phyloP scores from a whole-genome alignment of 345 rosid genomes.

The Citrus mangshanensis region DNA sequence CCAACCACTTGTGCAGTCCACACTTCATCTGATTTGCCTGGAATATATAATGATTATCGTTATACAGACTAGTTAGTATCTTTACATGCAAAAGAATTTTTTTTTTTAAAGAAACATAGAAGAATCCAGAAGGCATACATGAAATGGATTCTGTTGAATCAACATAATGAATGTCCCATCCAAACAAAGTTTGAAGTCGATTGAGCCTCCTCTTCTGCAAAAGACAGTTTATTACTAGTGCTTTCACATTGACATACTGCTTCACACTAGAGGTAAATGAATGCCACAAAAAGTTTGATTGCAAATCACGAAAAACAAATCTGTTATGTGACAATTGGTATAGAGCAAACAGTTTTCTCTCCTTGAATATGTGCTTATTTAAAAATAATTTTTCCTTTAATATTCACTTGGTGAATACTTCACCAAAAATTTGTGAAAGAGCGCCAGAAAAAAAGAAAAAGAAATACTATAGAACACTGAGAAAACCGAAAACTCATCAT shows the following conservation, averaged over 20 bases:
- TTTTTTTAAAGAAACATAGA: background rate
- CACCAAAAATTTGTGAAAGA: background rate
- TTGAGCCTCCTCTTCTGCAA: conserved; percentile 73
- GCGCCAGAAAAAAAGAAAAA: background rate
- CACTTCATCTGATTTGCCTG: conserved; percentile 63
- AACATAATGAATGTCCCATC: conserved; percentile 74
- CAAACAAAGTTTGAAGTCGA: conserved; percentile 59
- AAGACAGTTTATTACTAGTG: background rate
- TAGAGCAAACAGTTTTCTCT: background rate
- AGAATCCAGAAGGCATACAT: conserved; percentile 33
- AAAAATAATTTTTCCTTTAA: background rate
- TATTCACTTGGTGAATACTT: background rate
- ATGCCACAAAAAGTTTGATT: background rate
- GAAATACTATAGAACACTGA: background rate
- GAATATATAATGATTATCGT: conserved; percentile 1
- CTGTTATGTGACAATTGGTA: background rate
- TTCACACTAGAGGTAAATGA: background rate
- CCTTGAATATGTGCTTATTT: background rate
- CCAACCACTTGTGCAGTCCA: conserved; percentile 71
- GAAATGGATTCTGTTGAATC: conserved; percentile 71
- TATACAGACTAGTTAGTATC: conserved; percentile 1
- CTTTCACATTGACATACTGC: background rate
- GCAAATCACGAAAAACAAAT: background rate
- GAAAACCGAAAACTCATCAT: background rate
- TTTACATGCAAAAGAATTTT: background rate